Percentiles rank a stretch among this genome's conserved stretches.
phyloP scores from a whole-genome alignment of 331 rosid species.

The Spiraea crenata region DNA sequence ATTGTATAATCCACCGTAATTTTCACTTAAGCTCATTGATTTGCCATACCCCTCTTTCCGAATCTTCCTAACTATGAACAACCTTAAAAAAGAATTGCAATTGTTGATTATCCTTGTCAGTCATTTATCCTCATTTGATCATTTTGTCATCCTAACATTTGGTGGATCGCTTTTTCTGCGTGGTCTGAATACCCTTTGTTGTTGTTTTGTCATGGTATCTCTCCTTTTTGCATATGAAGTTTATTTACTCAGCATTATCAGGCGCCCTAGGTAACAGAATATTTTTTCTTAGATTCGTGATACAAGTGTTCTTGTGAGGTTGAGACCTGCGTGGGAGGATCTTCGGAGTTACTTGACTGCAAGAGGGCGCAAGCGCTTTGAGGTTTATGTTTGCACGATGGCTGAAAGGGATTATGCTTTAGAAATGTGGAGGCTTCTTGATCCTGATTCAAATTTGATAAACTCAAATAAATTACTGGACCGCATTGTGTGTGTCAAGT shows the following conservation, averaged over 20 bases:
- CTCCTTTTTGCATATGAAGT: conserved; percentile 8
- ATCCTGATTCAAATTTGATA: conserved; percentile 96
- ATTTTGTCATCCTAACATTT: background rate
- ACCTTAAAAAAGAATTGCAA: background rate
- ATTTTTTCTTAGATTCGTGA: conserved; percentile 78
- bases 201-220: conserved; percentile 11
- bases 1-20: conserved; percentile 6
- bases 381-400: conserved; percentile 99
- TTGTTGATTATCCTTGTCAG: background rate
- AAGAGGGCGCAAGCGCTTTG: conserved; percentile 99
- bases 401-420: conserved; percentile 99
- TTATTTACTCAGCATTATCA: conserved; percentile 10
- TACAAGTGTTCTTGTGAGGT: conserved; percentile 98
- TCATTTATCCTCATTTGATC: background rate
- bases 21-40: conserved; percentile 7
- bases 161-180: background rate
- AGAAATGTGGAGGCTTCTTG: conserved; percentile 99
- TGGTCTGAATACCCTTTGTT: background rate
- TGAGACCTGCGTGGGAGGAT: conserved; percentile 99
- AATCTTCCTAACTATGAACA: background rate
- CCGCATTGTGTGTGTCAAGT: conserved; percentile 95
- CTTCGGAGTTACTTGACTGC: conserved; percentile 96
- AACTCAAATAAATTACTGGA: conserved; percentile 70
- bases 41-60: background rate
- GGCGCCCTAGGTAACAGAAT: conserved; percentile 26